These are phyloP conservation scores for Skeletonema tropicum DNA, from an alignment of 108 stramenopile species.

Conservation along the genomic window DNA sequence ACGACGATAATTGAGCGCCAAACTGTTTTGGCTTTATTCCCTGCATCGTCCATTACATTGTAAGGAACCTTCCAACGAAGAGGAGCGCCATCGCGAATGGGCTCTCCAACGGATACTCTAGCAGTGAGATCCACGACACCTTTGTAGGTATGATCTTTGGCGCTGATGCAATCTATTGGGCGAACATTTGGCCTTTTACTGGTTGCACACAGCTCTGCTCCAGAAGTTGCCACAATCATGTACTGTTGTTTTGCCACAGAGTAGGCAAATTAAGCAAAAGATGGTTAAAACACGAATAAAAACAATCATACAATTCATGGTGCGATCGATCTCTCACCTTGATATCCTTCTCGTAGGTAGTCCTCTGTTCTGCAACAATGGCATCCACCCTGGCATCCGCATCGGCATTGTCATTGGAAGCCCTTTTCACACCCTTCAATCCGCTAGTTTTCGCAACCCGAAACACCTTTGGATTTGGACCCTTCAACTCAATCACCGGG, in stretches of 20 bases:
- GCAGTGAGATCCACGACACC: constrained; percentile 74
- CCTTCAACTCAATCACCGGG: constrained; percentile 76
- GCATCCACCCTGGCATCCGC: constrained; percentile 36
- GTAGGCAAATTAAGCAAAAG: not conserved
- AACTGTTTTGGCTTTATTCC: constrained; percentile 79
- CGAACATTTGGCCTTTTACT: constrained; percentile 51
- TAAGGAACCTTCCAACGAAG: constrained; percentile 86
- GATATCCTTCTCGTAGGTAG: constrained; percentile 68
- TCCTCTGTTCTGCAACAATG: constrained; percentile 51
- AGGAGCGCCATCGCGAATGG: constrained; percentile 53
- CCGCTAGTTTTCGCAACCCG: constrained; percentile 68
- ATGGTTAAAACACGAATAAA: constrained; percentile 4
- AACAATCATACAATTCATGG: not conserved
- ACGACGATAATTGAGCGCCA: constrained; percentile 81
- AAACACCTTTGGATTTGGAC: constrained; percentile 87
- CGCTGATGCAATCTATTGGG: constrained; percentile 72
- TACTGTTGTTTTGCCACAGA: constrained; percentile 24
- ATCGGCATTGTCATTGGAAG: constrained; percentile 12
- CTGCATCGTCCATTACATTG: constrained; percentile 85
- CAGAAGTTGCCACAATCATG: constrained; percentile 68
- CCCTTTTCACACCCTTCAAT: constrained; percentile 62
- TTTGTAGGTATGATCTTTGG: constrained; percentile 75
- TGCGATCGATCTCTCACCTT: constrained; percentile 41
- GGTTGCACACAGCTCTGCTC: constrained; percentile 88
- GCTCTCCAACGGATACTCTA: constrained; percentile 74